Percentiles rank a stretch among this genome's conserved stretches.
Evolutionary conservation across 75 land plant species (phyloP).

Genomic region (Pinus taeda): DNA sequence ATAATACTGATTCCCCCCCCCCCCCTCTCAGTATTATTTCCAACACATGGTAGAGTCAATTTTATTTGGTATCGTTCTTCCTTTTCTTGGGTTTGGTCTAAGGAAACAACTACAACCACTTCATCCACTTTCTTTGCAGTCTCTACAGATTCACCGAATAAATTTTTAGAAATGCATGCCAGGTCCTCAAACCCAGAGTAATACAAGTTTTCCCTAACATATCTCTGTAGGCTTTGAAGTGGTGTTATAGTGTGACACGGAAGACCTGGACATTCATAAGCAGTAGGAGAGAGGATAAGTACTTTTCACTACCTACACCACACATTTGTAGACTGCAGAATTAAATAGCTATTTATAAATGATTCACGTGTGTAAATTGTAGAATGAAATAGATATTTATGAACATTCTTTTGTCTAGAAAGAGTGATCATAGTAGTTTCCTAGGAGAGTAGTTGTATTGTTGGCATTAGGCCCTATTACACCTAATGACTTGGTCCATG

Average conservation of each 20-base stretch:
- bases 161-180: constrained; percentile 38
- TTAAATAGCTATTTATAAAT: too few relatives aligned
- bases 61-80: too few relatives aligned
- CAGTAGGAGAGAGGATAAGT: neutral
- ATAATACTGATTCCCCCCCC: too few relatives aligned
- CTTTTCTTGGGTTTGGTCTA: too few relatives aligned
- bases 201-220: constrained; percentile 23
- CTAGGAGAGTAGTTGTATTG: constrained; percentile 44
- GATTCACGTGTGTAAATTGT: too few relatives aligned
- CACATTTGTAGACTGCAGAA: too few relatives aligned
- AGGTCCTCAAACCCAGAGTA: constrained; percentile 63
- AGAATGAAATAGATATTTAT: too few relatives aligned
- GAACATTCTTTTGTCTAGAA: constrained; percentile 26
- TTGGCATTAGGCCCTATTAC: constrained; percentile 83
- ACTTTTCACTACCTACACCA: too few relatives aligned
- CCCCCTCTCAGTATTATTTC: too few relatives aligned
- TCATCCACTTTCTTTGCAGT: too few relatives aligned
- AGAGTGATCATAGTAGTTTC: constrained; percentile 69
- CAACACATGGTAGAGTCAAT: too few relatives aligned
- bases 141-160: constrained; percentile 44
- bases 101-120: too few relatives aligned
- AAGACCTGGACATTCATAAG: constrained; percentile 43
- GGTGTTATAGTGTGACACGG: constrained; percentile 66
- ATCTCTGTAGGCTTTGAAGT: constrained; percentile 33
- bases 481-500: constrained; percentile 39